Evolutionary conservation across 2,329 filamentous ascomycete genomes (phyloP).

Genomic region (Pyricularia sp.): DNA sequence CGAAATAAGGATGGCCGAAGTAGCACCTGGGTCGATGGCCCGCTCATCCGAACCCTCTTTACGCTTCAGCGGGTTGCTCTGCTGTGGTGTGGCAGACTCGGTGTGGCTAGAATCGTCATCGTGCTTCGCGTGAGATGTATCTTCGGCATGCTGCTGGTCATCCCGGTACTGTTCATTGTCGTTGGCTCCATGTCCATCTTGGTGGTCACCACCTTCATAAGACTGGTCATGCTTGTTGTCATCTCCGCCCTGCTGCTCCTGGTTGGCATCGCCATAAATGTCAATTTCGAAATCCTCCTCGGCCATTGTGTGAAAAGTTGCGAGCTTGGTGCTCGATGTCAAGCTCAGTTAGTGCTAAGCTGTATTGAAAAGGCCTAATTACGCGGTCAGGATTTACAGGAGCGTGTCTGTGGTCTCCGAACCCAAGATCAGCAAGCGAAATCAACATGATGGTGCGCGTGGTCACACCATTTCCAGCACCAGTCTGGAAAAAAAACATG

Average conservation of each 20-base stretch:
- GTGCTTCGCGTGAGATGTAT: slow-evolving; percentile 20
- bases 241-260: slow-evolving; percentile 26
- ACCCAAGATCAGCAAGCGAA: slow-evolving; percentile 12
- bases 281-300: slow-evolving; percentile 67
- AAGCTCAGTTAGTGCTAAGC: slow-evolving; percentile 4
- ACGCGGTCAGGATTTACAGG: slow-evolving; percentile 10
- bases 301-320: slow-evolving; percentile 38
- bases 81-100: slow-evolving; percentile 19
- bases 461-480: neutral
- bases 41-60: slow-evolving; percentile 51
- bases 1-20: slow-evolving; percentile 70
- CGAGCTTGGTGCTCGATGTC: neutral
- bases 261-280: slow-evolving; percentile 54
- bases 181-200: slow-evolving; percentile 9
- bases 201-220: slow-evolving; percentile 24
- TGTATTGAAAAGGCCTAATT: slow-evolving; percentile 10
- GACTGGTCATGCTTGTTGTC: slow-evolving; percentile 22
- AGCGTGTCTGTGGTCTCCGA: slow-evolving; percentile 11
- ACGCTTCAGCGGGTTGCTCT: slow-evolving; percentile 49
- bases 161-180: slow-evolving; percentile 17
- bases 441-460: slow-evolving; percentile 2
- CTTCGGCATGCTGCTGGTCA: slow-evolving; percentile 27
- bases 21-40: slow-evolving; percentile 49
- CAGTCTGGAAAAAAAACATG: neutral
- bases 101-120: slow-evolving; percentile 19